These are phyloP conservation scores for Coemansia umbellata DNA, from an alignment of 192 early-diverging fungal genomes.

Conservation along the genomic window DNA sequence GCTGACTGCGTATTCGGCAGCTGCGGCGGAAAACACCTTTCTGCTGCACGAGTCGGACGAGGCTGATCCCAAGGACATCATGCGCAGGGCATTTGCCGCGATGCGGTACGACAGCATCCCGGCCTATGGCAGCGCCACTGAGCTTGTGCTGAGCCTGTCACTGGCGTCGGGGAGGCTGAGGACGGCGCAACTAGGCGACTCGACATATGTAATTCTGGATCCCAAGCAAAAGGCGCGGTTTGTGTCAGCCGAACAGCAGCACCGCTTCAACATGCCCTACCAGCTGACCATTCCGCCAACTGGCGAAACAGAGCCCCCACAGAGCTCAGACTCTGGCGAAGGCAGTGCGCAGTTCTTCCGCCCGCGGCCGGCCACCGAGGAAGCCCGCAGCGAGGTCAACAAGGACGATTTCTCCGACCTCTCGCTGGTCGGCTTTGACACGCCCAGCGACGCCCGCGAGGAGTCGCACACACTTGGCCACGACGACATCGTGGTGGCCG, in stretches of 20 bases:
- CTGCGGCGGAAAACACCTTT: constrained; percentile 18
- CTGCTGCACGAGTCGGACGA: constrained; percentile 48
- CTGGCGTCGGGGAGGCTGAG: constrained; percentile 22
- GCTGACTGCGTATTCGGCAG: constrained; percentile 37
- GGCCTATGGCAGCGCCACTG: constrained; percentile 43
- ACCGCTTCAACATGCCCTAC: constrained; percentile 50
- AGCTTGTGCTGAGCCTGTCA: constrained; percentile 30
- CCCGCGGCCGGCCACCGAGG: constrained; percentile 8
- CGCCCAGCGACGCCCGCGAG: constrained; percentile 31
- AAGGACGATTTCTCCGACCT: constrained; percentile 37
- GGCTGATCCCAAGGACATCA: constrained; percentile 39
- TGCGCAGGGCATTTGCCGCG: constrained; percentile 38
- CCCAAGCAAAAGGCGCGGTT: constrained; percentile 17
- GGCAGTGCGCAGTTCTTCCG: constrained; percentile 38
- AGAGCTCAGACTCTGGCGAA: neutral
- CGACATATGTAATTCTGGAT: constrained; percentile 37
- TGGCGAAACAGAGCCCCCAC: neutral
- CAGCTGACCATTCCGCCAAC: constrained; percentile 46
- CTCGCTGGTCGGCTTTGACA: constrained; percentile 27
- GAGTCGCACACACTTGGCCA: constrained; percentile 20
- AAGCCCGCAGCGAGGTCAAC: constrained; percentile 10
- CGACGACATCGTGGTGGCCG: constrained; percentile 41
- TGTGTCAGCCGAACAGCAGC: constrained; percentile 47
- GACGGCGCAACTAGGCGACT: constrained; percentile 48
- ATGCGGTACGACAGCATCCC: constrained; percentile 38